Evolutionary conservation across 2,329 filamentous ascomycete genomes (phyloP), one percentile per base, ranked within the genome.

Genomic region (Pochonia chlamydosporia): DNA sequence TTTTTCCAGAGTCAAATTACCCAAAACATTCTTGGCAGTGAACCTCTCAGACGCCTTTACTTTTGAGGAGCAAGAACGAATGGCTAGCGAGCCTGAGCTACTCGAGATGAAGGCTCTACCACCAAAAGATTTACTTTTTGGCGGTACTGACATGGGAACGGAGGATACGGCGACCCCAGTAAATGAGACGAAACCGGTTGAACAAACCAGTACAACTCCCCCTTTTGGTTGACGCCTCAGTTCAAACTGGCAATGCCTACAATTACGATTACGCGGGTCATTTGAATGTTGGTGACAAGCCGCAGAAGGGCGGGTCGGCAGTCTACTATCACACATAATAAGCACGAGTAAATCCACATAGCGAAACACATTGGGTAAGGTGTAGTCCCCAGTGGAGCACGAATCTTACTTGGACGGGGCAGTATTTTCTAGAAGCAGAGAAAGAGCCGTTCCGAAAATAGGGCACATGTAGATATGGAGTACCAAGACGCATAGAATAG

Each of bases 11-110:
- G 81, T 84, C 55, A 84, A 84, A 68, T 61, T 84, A 11, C 81
- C 81, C 44, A 84, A 84, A 66, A 82, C 78, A 1, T 84, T 84
- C 61, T 66, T 83, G 40, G 80, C 81, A 3, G 78, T 84, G 51
- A 84, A 84, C 56, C 63, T 84, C 9, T 82, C 79, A 7, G 79
- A 82, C 49, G 78, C 79, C 3, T 82, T 82, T 54, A 75, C 72
- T 0, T 81, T 81, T 53, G 77, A 81, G 52, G 73, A 77, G 49
- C 69, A 72, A 42, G 78, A 82, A 55, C 73, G 72, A 43, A 70
- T 74, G 48, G 69, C 69, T 11, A 68, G 68, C 45, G 75, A 79
- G 48, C 61, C 55, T 25, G 74, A 75, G 37, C 61, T 62, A 26
- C 60, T 75, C n/a, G 73, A 79, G 54, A 75, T 73, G 69, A 75